Evolutionary conservation across 2,329 filamentous ascomycete species (phyloP).

Genomic region (Aspergillus pseudoterreus): DNA sequence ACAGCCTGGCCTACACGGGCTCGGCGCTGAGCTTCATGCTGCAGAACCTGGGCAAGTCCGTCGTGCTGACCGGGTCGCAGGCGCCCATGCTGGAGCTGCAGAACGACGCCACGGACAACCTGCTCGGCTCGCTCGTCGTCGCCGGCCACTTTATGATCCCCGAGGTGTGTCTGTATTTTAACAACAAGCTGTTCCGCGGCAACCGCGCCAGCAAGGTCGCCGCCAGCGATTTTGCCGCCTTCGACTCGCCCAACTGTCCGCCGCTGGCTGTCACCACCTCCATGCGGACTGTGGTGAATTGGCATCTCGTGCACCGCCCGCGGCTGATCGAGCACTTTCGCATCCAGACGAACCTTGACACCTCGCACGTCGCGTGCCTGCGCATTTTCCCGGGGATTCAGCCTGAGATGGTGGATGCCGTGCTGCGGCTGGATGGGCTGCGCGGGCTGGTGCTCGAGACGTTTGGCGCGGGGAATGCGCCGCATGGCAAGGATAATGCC

Average conservation of each 20-base stretch:
- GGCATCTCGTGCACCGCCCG: slow-evolving; percentile 72
- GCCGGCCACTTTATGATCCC: slow-evolving; percentile 90
- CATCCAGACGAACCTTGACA: slow-evolving; percentile 73
- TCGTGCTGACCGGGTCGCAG: slow-evolving; percentile 78
- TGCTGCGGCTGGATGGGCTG: slow-evolving; percentile 71
- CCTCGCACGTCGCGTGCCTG: slow-evolving; percentile 82
- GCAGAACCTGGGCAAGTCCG: slow-evolving; percentile 82
- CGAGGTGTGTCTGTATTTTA: slow-evolving; percentile 91
- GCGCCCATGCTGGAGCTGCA: slow-evolving; percentile 87
- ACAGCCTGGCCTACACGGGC: slow-evolving; percentile 83
- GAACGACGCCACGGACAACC: slow-evolving; percentile 86
- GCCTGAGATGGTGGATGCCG: slow-evolving; percentile 87
- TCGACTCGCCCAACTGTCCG: slow-evolving; percentile 80
- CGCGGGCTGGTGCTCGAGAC: slow-evolving; percentile 84
- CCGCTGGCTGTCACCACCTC: slow-evolving; percentile 79
- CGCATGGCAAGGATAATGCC: slow-evolving; percentile 73
- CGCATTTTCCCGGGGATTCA: slow-evolving; percentile 90
- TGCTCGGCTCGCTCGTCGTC: slow-evolving; percentile 82
- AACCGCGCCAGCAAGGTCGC: slow-evolving; percentile 87
- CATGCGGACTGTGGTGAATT: slow-evolving; percentile 75
- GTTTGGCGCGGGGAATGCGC: slow-evolving; percentile 89
- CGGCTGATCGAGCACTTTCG: slow-evolving; percentile 70
- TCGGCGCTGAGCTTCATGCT: slow-evolving; percentile 93
- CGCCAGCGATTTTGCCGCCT: slow-evolving; percentile 80
- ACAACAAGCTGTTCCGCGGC: slow-evolving; percentile 83